Conservation (phyloP, 1,139 yeast genomes). For the Sugiyamaella pinicola region DNA sequence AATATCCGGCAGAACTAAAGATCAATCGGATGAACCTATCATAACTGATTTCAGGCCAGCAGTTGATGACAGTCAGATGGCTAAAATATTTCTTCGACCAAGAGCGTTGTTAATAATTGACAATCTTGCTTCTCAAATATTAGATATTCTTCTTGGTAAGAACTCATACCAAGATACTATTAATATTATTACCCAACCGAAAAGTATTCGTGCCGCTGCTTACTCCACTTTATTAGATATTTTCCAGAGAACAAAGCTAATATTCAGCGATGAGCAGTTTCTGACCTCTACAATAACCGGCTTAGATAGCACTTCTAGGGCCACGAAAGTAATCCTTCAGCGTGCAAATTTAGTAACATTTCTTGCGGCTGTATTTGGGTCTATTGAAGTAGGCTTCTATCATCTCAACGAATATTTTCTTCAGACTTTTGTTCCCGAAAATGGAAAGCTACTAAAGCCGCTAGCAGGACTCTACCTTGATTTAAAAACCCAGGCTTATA, state of each 20-base stretch:
- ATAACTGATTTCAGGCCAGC: neutral
- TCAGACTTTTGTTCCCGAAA: slow-evolving; percentile 62
- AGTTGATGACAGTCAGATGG: neutral
- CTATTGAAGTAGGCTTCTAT: slow-evolving; percentile 84
- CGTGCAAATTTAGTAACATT: slow-evolving; percentile 88
- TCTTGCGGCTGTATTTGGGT: slow-evolving; percentile 78
- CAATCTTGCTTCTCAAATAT: slow-evolving; percentile 70
- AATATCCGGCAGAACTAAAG: neutral
- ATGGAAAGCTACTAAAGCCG: slow-evolving; percentile 67
- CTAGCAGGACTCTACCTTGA: slow-evolving; percentile 81
- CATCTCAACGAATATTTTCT: slow-evolving; percentile 80
- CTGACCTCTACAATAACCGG: slow-evolving; percentile 1
- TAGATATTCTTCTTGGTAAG: slow-evolving; percentile 60
- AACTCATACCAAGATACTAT: slow-evolving; percentile 75
- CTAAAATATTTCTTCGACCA: slow-evolving; percentile 1
- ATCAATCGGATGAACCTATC: slow-evolving; percentile 3
- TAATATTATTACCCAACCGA: slow-evolving; percentile 71
- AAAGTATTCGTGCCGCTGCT: slow-evolving; percentile 70
- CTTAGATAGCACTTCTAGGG: slow-evolving; percentile 20
- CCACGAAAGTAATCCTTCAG: slow-evolving; percentile 66
- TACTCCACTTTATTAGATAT: slow-evolving; percentile 52
- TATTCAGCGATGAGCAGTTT: slow-evolving; percentile 17
- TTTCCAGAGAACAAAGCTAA: slow-evolving; percentile 30
- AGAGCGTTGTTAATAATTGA: slow-evolving; percentile 66
- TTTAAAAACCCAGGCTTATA: slow-evolving; percentile 91